Base-by-base conservation (phyloP, 2,329 filamentous ascomycete genomes). In the Amesomyces nigricolor region DNA sequence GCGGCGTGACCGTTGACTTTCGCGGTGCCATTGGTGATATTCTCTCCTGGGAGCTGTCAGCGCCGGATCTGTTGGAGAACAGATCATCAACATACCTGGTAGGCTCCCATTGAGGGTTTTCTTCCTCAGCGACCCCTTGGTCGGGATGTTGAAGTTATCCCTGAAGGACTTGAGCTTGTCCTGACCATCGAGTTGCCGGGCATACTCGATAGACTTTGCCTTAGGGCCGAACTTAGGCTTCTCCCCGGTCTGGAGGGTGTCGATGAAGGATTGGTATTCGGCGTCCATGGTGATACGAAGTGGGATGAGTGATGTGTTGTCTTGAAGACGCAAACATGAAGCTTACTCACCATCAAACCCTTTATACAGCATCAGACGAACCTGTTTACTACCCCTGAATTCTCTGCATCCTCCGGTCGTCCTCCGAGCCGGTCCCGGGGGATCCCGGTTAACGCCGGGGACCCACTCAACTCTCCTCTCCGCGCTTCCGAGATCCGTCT, bases 61-160 rank as follows among this genome's bases (percentile, higher is more conserved):
- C 16, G 40, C 26, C 17, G 17, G 7, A 11, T 14, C 19, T 29
- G 7, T 7, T 4, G 5, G 19, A 39, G 13, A n/a, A 35, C 14
- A 29, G 1, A 5, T 9, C 16, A 17, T 5, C 10, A 29, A 35
- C 68, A 47, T 63, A 77, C 75, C 68, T n/a, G 72, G 72, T 42
- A 75, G 62, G 4, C 63, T 67, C 17, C 74, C 75, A 16, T 75
- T 70, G 9, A 88, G 69, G 0, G 78, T 81, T 60, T 76, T 85
- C 61, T 86, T 80, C 67, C 79, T 84, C 45, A 94, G 71, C 40
- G 91, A 88, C 9, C 74, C 75, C 68, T 84, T 89, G 3, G 86
- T 87, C 0, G 91, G 91, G 45, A 95, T 84, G 47, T 87, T 78
- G 68, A 92, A 96, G 62, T 92, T 80, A 22, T 82, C 72, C 32